Evolutionary conservation across 164 flowering plant species (phyloP), one percentile per base, ranked within the genome.

Genomic region (Magnolia officinalis): DNA sequence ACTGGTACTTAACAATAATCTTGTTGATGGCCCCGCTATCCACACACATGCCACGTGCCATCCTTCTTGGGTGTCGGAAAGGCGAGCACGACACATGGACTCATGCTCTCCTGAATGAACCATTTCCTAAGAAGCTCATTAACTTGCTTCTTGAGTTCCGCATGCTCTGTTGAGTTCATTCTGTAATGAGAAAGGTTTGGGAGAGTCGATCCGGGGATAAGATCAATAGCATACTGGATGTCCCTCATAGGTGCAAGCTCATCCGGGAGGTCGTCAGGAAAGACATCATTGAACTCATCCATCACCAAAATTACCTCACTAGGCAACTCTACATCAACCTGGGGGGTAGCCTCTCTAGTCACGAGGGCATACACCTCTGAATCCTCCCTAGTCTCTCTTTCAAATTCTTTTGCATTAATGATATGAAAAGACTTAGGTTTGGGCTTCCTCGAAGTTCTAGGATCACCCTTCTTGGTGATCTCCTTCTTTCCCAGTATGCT

Each of bases 51-150:
- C 50, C 71, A 68, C 3, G 71, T 11, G 49, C 20, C 71, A 26
- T 68, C 71, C 29, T 68, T 68, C 71, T 68, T 68, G 2, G 74
- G 63, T 5, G 26, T 71, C 8, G n/a, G 31, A 9, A 71, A 61
- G 19, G 58, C 37, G n/a, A 24, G 61, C 9, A 50, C 61, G 45
- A 6, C 18, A 14, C 8, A 52, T 4, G 8, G 18, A 50, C 74
- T 71, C 23, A 71, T 13, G 6, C 71, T 68, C 50, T 65, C 11
- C 21, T 13, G 26, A 68, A 68, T 29, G 23, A 68, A 26, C 7
- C 51, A 51, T 20, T 45, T 70, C 1, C 6, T 31, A 3, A 70
- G 72, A 20, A 70, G 55, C 50, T 70, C 6, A 51, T 71, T 14
- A 7, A 71, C 45, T 6, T 50, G 6, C 21, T 50, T 71, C 59